Evolutionary conservation across 108 stramenopile genomes (phyloP), one percentile per base, ranked within the genome.

Genomic region (Skeletonema grethae): DNA sequence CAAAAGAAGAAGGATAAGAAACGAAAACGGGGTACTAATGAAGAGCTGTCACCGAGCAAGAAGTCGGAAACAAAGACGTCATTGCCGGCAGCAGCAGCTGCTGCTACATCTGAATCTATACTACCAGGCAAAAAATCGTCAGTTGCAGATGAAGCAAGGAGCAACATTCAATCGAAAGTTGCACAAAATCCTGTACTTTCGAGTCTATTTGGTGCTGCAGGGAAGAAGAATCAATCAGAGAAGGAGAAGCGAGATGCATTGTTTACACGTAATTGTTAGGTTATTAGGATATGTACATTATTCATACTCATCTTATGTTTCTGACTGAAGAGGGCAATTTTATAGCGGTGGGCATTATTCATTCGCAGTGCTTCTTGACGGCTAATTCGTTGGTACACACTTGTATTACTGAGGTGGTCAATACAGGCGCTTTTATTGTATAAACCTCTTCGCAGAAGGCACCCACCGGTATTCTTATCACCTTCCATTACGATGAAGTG

Each of bases 1-100:
- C 34, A 68, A 22, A 77, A 73, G 63, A 72, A 72, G 65, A 76
- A 82, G 50, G 69, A 77, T 36, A 75, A 75, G 65, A 75, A 79
- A 30, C 78, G 78, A 24, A 77, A 77, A 70, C 15, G 69, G 58
- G 25, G 11, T 11, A 56, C 32, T 31, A 73, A 43, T 66, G 76
- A 70, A 25, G 68, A 66, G 45, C 2, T 7, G 20, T 16, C 12
- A n/a, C 8, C 22, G 22, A 53, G 24, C 24, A 18, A 53, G 18
- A 53, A 20, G 8, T 20, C 36, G 57, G 30, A 56, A 56, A 61
- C 53, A 72, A 43, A 1, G 15, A 32, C 30, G 57, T 25, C 34
- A 30, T 16, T 30, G 61, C 35, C 61, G 32, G 24, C 32, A 36
- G 32, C 0, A 35, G 45, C 15, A 38, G 12, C 45, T 60, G 60